Base-by-base conservation (phyloP, 495 filamentous ascomycete genomes). In the Penicillium goetzii region DNA sequence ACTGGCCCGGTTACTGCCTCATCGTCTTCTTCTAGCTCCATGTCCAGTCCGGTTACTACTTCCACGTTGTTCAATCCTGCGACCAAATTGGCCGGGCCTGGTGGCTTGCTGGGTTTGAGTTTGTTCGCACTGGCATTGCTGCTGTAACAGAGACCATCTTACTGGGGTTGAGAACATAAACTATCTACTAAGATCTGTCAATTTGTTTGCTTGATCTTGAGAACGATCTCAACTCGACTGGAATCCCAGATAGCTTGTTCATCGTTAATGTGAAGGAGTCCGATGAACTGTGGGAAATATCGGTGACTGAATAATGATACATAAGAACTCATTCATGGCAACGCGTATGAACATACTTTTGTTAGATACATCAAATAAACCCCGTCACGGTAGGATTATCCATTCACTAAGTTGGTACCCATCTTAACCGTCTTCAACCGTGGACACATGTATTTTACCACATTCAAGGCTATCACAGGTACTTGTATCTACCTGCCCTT, bases 31-130 rank as follows among this genome's bases (percentile, higher is more conserved):
- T 52, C 36, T 23, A 45, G 47, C 33, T 54, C 53, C 5, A n/a
- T 41, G 47, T 54, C 61, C 28, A 63, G 33, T 47, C 47, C 47
- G 32, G 56, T 56, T 34, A 54, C 55, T 47, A 63, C 61, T 34
- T 54, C 61, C 9, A 1, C 61, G 32, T 17, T 19, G 9, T 58
- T 45, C 36, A 59, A 53, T 53, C 23, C 55, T 45, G 61, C 61
- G 14, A 34, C 11, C 11, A 63, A 58, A 47, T 19, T 15, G 25
- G 26, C 10, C 36, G 47, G 34, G 3, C n/a, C 32, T 28, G 32
- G 47, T 26, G 56, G 3, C 34, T 59, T 12, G 43, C 38, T 54
- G 47, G 28, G 45, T 19, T 59, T 59, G 38, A 51, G 55, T 45
- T 45, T 63, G 26, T 47, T 63, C 14, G 23, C 14, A 7, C 19